Evolutionary conservation across 768 basidiomycete genomes (phyloP).

Genomic region (Tremella yokohamensis): DNA sequence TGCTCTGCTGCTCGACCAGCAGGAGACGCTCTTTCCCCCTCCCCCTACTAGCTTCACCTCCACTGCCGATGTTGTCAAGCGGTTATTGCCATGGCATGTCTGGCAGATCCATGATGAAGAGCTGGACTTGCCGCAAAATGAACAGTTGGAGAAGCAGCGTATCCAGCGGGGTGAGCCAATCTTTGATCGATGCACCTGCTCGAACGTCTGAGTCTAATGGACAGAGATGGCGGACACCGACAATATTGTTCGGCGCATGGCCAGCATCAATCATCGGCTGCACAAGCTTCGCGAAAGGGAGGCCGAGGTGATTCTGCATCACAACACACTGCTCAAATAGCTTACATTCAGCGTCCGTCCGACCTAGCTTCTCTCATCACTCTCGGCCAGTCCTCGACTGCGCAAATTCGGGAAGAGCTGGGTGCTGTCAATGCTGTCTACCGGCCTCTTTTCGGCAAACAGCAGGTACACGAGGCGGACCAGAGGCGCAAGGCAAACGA

Average conservation of each 20-base stretch:
- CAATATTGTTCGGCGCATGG: constrained; percentile 7
- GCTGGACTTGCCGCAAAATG: constrained; percentile 12
- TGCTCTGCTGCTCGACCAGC: constrained; percentile 19
- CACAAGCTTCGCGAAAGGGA: constrained; percentile 5
- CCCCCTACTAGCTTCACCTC: constrained; percentile 15
- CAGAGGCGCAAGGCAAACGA: constrained; percentile 3
- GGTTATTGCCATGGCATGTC: constrained; percentile 32
- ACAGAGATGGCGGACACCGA: constrained; percentile 17
- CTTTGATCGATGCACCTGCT: background rate
- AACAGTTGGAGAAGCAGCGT: constrained; percentile 3
- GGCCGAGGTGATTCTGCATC: constrained; percentile 11
- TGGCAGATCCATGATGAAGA: constrained; percentile 38
- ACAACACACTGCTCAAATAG: background rate
- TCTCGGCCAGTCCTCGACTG: constrained; percentile 13
- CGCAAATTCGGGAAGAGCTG: constrained; percentile 6
- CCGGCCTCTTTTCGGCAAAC: constrained; percentile 6
- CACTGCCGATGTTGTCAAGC: constrained; percentile 24
- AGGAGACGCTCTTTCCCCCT: constrained; percentile 11
- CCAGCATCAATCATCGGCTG: constrained; percentile 18
- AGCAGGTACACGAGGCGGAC: constrained; percentile 3
- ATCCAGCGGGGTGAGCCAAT: constrained; percentile 7
- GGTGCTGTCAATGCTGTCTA: constrained; percentile 4
- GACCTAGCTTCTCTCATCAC: constrained; percentile 14
- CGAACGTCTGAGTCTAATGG: background rate
- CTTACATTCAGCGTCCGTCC: constrained; percentile 9